A percentile compares a stretch with the other conserved stretches of the same genome.
Evolutionary conservation across 306 rosid genomes (phyloP).

Genomic region (Canavalia ensiformis): DNA sequence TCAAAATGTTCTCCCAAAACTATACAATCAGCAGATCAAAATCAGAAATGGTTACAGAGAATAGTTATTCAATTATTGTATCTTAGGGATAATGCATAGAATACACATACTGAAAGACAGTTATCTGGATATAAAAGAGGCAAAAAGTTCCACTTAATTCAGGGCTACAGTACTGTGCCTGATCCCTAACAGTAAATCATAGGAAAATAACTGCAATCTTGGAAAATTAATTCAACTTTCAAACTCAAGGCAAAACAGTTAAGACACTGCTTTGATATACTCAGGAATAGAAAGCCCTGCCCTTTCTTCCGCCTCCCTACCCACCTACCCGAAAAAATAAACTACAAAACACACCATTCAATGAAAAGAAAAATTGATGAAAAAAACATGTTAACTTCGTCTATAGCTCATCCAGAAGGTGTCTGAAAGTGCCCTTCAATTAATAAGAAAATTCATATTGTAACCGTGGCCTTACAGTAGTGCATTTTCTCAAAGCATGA

Average conservation of each 20-base stretch:
- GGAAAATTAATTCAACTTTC: not conserved
- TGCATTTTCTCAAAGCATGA: slow-evolving; percentile 22
- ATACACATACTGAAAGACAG: slow-evolving; percentile 14
- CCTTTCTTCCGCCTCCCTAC: not conserved
- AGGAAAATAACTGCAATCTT: slow-evolving; percentile 9
- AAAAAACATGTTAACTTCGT: not conserved
- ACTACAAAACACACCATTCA: slow-evolving; percentile 5
- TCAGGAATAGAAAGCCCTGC: not conserved
- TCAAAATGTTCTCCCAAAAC: not conserved
- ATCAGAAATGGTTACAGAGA: not conserved
- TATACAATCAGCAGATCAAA: not conserved
- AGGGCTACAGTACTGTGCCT: not conserved
- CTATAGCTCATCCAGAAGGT: not conserved
- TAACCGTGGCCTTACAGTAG: not conserved
- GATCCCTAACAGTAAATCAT: not conserved
- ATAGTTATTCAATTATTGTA: slow-evolving; percentile 19
- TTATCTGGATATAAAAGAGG: not conserved
- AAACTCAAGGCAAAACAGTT: not conserved
- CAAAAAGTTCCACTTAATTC: not conserved
- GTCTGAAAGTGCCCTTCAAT: not conserved
- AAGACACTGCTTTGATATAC: not conserved
- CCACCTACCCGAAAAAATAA: not conserved
- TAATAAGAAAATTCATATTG: not conserved
- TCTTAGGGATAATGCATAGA: slow-evolving; percentile 5
- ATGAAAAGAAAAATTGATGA: not conserved